phyloP scores from a whole-genome alignment of 352 stramenopile genomes.

The Blastocystis sp. region DNA sequence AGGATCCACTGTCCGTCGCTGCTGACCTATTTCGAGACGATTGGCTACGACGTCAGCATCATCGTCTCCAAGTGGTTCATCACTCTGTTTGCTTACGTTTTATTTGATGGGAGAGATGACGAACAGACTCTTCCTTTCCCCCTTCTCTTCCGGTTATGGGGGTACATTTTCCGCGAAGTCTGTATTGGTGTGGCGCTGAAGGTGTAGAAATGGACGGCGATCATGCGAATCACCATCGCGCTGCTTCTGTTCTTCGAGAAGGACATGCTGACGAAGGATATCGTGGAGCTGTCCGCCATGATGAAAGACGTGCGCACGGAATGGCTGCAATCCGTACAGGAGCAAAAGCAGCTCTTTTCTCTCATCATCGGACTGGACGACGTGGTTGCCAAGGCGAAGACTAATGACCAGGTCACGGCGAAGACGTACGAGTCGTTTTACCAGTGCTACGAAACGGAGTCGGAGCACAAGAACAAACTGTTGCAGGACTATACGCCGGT shows the following conservation, averaged over 20 bases:
- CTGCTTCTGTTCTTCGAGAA: slow-evolving; percentile 43
- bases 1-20: slow-evolving; percentile 28
- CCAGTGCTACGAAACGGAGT: slow-evolving; percentile 4
- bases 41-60: slow-evolving; percentile 63
- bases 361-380: slow-evolving; percentile 9
- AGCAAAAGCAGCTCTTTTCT: slow-evolving; percentile 20
- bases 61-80: slow-evolving; percentile 69
- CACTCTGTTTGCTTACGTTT: slow-evolving; percentile 65
- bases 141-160: slow-evolving; percentile 45
- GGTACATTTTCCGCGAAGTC: slow-evolving; percentile 30
- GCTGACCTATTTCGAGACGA: slow-evolving; percentile 40
- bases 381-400: background rate
- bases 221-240: slow-evolving; percentile 21
- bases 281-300: slow-evolving; percentile 35
- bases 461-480: background rate
- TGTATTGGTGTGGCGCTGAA: background rate
- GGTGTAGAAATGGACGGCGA: background rate
- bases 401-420: background rate
- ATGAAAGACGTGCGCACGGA: slow-evolving; percentile 46
- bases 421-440: background rate
- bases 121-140: slow-evolving; percentile 44
- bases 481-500: slow-evolving; percentile 26
- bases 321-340: slow-evolving; percentile 14
- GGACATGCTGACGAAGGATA: slow-evolving; percentile 26
- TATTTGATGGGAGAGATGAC: background rate